Base-by-base conservation (phyloP, 164 flowering plant species). In the Chimonanthus salicifolius region DNA sequence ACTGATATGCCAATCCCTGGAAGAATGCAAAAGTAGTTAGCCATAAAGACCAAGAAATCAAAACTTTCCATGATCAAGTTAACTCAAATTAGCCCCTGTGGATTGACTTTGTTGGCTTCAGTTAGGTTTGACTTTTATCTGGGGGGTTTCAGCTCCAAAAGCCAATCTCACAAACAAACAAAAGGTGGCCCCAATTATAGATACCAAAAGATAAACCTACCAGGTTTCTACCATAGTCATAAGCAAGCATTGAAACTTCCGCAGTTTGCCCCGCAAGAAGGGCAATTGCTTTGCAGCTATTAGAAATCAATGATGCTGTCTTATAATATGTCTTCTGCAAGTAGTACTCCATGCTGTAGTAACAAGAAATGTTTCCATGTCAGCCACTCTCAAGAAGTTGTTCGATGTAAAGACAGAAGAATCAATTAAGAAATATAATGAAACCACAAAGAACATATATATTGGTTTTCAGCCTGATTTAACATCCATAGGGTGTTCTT, bases 1-100 rank as follows among this genome's bases (percentile, higher is more conserved):
- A 74, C 77, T 93, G 99, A 78, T 62, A 93, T 75, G 99, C 98
- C 88, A 95, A 81, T 8, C 99, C 99, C 99, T 95, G 96, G 7
- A 75, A 81, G 60, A 70, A 65, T 33, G 48, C 49, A 73, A 47
- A 2, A 21, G 66, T 13, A 72, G 43, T 67, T 48, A 58, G n/a
- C 7, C 62, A 54, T 10, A 62, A 7, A 6, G 60, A 54, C 13
- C 51, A 54, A 54, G 60, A n/a, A 54, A 54, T 54, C 16, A 54
- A 54, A 54, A 11, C 5, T 54, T n/a, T 54, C 60, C 10, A 54
- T 11, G 60, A 54, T n/a, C 16, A 5, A 54, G n/a, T 54, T 54
- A 6, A 54, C 60, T 4, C 60, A 13, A n/a, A 11, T 54, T 54
- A 54, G n/a, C 6, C 60, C 60, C 16, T 54, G 16, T 4, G 2